Evolutionary conservation across 2,329 filamentous ascomycete species (phyloP), one percentile per base, ranked within the genome.

Genomic region (Fusarium sacchari): DNA sequence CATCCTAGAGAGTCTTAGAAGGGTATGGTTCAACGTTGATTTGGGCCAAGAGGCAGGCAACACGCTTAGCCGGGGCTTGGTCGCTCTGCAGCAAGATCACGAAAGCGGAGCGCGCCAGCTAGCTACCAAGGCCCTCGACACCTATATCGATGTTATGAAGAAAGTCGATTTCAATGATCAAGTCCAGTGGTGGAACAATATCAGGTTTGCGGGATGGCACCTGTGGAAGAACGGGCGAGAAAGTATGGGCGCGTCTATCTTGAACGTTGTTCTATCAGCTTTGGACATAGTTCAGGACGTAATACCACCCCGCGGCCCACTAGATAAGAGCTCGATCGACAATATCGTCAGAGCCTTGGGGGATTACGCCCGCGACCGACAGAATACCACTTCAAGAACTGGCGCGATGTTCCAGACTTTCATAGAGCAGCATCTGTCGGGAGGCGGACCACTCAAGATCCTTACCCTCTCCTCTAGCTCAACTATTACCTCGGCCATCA

Each of bases 141-240:
- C 84, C 2, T 84, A 93, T 30, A 80, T 83, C 11, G 81, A 87
- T 15, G 81, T 90, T 6, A 78, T 88, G 6, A 67, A 71, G 11
- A 76, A 78, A 53, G 80, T 85, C 42, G 78, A 80, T 12, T 55
- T 36, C 34, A 77, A 49, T 2, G 55, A 72, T 15, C 5, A 61
- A 76, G 79, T 84, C 2, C 79, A 78, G 12, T 90, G 89, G 86
- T 93, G 90, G 89, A 79, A 79, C 32, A 85, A 84, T 34, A 78
- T 88, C n/a, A 84, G 88, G 20, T 85, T 88, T 82, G 84, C 84
- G 5, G 88, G 86, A 6, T 93, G 91, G 88, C 88, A 92, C 78
- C 81, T 93, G 3, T 89, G 88, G 80, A 91, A 91, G 75, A 90
- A 91, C 60, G 89, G 90, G 0, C 86, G 90, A n/a, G 89, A 90